Base-by-base conservation (phyloP, 2,329 filamentous ascomycete genomes). In the Cercospora sesami region DNA sequence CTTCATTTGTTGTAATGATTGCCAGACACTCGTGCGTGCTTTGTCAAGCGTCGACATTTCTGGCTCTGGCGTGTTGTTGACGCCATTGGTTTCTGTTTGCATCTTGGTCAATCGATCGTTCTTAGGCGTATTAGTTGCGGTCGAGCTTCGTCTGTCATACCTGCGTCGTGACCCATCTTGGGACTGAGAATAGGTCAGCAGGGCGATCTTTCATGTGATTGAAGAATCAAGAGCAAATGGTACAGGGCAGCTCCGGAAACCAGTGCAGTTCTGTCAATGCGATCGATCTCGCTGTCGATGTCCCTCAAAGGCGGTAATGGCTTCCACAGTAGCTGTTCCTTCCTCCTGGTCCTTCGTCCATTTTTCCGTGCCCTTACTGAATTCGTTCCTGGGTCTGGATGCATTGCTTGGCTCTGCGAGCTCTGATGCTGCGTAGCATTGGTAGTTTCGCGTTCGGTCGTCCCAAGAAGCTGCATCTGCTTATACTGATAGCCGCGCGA, bases 1-100 rank as follows among this genome's bases (percentile, higher is more conserved):
- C 36, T 69, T 72, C 30, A 78, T 68, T 51, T 75, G 69, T 28
- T 69, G 67, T 3, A 78, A 62, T 10, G 76, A 75, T n/a, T 71
- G 68, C 6, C 69, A 64, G 21, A 76, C 67, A 30, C 69, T 70
- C 30, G 71, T 55, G 21, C 70, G 66, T 23, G 71, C 60, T 51
- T 70, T 70, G 23, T 76, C 73, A n/a, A 77, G 65, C n/a, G 73
- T 71, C 10, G 70, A 69, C 21, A 66, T 57, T 26, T 73, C 48
- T 23, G 74, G 71, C 39, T 72, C 72, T 14, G 64, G 67, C 10
- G 67, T 58, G 23, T 21, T 16, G 16, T 64, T 64, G n/a, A 51
- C 55, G 58, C 67, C 64, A 31, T 66, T 67, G 21, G 67, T 53
- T 18, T 64, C 64, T 64, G 67, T 62, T 55, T 18, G 12, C 12